These are phyloP conservation scores for Penicillium thymicola DNA, from an alignment of 2,329 filamentous ascomycete species.

Conservation along the genomic window DNA sequence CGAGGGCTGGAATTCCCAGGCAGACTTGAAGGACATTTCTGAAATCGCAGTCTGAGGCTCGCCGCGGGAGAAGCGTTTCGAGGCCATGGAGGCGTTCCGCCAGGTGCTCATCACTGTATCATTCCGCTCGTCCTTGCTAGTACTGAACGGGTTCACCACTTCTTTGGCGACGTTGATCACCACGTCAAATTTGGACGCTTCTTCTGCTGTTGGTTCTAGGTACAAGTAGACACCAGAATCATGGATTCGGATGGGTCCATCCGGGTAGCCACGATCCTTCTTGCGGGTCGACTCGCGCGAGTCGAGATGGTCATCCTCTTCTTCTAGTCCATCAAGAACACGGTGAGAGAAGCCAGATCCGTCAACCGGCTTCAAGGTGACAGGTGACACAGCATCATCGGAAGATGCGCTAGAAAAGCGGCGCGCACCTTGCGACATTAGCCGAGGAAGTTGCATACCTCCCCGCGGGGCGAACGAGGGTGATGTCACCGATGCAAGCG, in stretches of 20 bases:
- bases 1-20: conserved; percentile 40
- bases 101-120: conserved; percentile 44
- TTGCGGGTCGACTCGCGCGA: conserved; percentile 59
- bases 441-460: conserved; percentile 51
- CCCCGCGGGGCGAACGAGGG: conserved; percentile 48
- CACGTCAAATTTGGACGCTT: conserved; percentile 60
- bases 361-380: conserved; percentile 28
- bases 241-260: conserved; percentile 63
- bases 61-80: conserved; percentile 34
- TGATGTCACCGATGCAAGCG: conserved; percentile 53
- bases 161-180: conserved; percentile 65
- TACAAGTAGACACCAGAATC: conserved; percentile 61
- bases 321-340: conserved; percentile 47
- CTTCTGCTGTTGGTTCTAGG: conserved; percentile 59
- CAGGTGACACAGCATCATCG: conserved; percentile 23
- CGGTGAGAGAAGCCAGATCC: conserved; percentile 23
- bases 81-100: conserved; percentile 46
- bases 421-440: conserved; percentile 31
- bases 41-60: conserved; percentile 47
- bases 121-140: conserved; percentile 26
- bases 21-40: conserved; percentile 50
- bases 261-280: conserved; percentile 61
- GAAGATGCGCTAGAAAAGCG: conserved; percentile 26
- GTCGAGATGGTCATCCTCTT: conserved; percentile 48
- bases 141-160: conserved; percentile 57